These are phyloP conservation scores for Penicillium sp. DNA, from an alignment of 2,329 filamentous ascomycete species.

Conservation along the genomic window DNA sequence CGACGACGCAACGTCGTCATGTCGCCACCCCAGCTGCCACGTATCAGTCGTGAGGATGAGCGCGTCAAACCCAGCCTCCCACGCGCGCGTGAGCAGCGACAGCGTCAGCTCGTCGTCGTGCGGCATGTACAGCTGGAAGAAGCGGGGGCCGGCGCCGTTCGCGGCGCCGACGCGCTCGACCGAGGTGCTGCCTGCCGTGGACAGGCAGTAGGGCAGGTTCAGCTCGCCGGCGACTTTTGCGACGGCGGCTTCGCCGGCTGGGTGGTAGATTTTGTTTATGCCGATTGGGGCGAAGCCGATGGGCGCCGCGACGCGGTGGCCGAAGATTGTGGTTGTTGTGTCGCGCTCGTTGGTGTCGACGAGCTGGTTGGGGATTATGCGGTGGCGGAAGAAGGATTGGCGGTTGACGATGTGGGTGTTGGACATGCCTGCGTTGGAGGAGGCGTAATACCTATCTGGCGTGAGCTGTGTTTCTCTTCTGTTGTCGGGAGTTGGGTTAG, in stretches of 20 bases:
- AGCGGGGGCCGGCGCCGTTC: slow-evolving; percentile 53
- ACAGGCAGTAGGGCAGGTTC: slow-evolving; percentile 58
- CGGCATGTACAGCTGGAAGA: slow-evolving; percentile 64
- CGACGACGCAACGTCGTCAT: slow-evolving; percentile 54
- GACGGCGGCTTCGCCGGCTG: slow-evolving; percentile 57
- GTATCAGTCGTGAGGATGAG: slow-evolving; percentile 63
- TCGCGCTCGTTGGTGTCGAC: slow-evolving; percentile 61
- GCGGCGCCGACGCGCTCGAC: slow-evolving; percentile 59
- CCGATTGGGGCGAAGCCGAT: slow-evolving; percentile 65
- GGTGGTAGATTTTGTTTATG: slow-evolving; percentile 65
- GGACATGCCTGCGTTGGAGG: slow-evolving; percentile 33
- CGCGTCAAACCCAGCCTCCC: slow-evolving; percentile 54
- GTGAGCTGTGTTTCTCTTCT: too few species aligned
- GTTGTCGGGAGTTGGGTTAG: too few species aligned
- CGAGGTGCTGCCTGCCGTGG: slow-evolving; percentile 54
- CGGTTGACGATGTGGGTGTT: slow-evolving; percentile 54
- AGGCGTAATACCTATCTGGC: slow-evolving; percentile 32
- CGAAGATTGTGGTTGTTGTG: slow-evolving; percentile 58
- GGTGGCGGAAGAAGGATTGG: slow-evolving; percentile 62
- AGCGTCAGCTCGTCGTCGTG: slow-evolving; percentile 60
- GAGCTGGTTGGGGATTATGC: slow-evolving; percentile 60
- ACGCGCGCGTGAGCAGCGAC: slow-evolving; percentile 56
- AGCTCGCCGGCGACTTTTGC: slow-evolving; percentile 60
- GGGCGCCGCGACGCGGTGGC: slow-evolving; percentile 57
- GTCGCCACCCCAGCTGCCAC: slow-evolving; percentile 62